Evolutionary conservation across 2,329 filamentous ascomycete species (phyloP).

Genomic region (Hypoxylon sp.): DNA sequence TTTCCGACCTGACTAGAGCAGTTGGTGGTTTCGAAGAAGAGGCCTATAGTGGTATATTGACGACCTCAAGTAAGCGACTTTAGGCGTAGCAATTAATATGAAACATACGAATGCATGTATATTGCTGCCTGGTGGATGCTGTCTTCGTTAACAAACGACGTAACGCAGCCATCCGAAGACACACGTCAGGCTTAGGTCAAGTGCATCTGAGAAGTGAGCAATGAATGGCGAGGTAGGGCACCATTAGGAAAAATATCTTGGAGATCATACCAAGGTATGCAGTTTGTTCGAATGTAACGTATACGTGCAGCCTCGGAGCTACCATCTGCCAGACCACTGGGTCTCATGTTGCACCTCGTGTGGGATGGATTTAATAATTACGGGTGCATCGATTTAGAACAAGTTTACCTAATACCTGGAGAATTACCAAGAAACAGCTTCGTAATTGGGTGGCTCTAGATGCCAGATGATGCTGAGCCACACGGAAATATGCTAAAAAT

Average conservation of each 20-base stretch:
- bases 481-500: slow-evolving; percentile 8
- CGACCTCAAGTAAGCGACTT: neutral
- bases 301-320: slow-evolving; percentile 2
- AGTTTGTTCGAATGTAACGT: slow-evolving; percentile 1
- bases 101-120: neutral
- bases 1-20: slow-evolving; percentile 3
- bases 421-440: slow-evolving; percentile 5
- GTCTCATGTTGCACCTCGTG: neutral
- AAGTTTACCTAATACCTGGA: too few species aligned
- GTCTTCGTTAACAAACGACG: neutral
- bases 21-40: slow-evolving; percentile 10
- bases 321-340: slow-evolving; percentile 9
- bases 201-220: too few species aligned
- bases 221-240: slow-evolving; percentile 7
- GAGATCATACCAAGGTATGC: slow-evolving; percentile 6
- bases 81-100: neutral
- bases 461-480: slow-evolving; percentile 24
- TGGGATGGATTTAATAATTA: slow-evolving; percentile 2
- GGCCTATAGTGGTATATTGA: neutral
- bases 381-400: neutral
- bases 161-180: neutral
- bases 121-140: neutral
- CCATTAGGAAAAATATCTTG: slow-evolving; percentile 7
- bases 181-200: slow-evolving; percentile 4
- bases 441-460: slow-evolving; percentile 25